phyloP scores from a whole-genome alignment of 140 eudicot genomes.

The Ambrosia hybrid region DNA sequence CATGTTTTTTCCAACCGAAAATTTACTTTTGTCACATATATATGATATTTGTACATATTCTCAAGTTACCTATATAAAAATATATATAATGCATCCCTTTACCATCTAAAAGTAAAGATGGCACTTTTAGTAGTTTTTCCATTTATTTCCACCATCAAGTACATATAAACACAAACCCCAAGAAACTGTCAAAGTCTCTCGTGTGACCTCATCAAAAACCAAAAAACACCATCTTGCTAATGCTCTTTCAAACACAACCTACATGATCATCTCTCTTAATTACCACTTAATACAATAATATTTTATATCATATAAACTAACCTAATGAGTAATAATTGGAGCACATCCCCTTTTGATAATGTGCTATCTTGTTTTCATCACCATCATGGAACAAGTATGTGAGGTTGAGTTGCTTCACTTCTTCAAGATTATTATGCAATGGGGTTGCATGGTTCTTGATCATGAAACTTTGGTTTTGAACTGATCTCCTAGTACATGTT shows the following conservation, averaged over 20 bases:
- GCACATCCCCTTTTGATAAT: conserved; percentile 29
- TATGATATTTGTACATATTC: conserved; percentile 27
- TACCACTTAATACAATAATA: conserved; percentile 31
- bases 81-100: no score
- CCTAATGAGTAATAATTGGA: conserved; percentile 35
- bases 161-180: conserved; percentile 31
- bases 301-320: conserved; percentile 1
- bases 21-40: conserved; percentile 10
- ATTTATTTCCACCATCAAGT: conserved; percentile 32
- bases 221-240: conserved; percentile 15
- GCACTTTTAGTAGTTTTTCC: conserved; percentile 22
- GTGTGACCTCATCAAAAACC: conserved; percentile 21
- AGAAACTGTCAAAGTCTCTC: conserved; percentile 32
- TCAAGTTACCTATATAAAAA: conserved; percentile 27
- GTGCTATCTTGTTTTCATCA: conserved; percentile 35
- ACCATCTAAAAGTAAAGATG: no score
- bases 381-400: conserved; percentile 31
- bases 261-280: conserved; percentile 25
- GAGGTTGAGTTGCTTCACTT: conserved; percentile 48
- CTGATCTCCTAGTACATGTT: background rate
- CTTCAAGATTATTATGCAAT: conserved; percentile 9
- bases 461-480: background rate
- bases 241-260: conserved; percentile 35
- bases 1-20: conserved; percentile 10
- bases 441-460: conserved; percentile 7